Percentiles rank a stretch among this genome's conserved stretches.
Conservation (phyloP, 2,329 filamentous ascomycete genomes). For the Phyllosticta paracitricarpa region DNA sequence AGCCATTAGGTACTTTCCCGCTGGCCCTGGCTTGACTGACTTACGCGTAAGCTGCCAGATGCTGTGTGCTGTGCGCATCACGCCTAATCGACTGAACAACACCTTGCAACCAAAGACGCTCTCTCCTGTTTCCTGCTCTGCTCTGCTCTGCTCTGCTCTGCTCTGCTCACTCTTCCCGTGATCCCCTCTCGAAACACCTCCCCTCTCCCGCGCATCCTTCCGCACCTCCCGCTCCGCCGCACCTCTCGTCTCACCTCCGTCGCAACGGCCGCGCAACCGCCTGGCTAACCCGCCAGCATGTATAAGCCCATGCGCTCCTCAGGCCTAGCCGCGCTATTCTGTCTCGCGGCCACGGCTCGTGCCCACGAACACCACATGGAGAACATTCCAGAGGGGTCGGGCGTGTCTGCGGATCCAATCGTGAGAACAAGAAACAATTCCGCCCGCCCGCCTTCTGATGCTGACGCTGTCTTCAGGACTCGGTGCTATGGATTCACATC, state of each 20-base stretch:
- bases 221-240: neutral
- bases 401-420: conserved; percentile 26
- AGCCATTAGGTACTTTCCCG: neutral
- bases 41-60: neutral
- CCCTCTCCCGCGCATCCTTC: neutral
- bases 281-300: conserved; percentile 1
- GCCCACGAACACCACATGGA: conserved; percentile 33
- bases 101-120: neutral
- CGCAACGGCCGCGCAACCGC: conserved; percentile 5
- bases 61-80: neutral
- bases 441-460: conserved; percentile 1
- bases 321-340: conserved; percentile 15
- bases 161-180: neutral
- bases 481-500: conserved; percentile 88
- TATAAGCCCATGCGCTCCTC: conserved; percentile 8
- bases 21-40: neutral
- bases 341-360: conserved; percentile 28
- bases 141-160: too few species aligned
- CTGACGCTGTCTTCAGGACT: conserved; percentile 44
- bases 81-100: neutral
- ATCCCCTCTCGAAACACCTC: neutral
- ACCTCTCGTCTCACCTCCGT: conserved; percentile 5
- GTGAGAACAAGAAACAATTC: conserved; percentile 14
- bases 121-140: neutral
- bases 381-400: conserved; percentile 29